Conservation (phyloP, 352 stramenopile genomes). For the Globisporangium lucens region DNA sequence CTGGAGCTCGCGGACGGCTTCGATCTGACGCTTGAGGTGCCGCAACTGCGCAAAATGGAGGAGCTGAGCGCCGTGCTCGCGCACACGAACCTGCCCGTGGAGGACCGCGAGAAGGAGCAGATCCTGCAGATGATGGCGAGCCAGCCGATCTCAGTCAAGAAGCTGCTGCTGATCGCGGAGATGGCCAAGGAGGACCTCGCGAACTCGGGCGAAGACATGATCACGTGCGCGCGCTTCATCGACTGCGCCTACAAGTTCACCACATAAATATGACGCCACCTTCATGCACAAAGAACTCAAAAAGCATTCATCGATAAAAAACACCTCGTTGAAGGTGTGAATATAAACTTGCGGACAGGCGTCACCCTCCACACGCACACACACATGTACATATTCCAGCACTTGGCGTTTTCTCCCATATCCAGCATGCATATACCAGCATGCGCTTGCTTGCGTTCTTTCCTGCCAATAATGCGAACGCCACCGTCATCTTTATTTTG, state of each 20-base stretch:
- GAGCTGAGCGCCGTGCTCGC: constrained; percentile 87
- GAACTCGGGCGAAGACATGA: constrained; percentile 58
- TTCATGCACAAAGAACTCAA: neutral
- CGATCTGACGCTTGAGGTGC: constrained; percentile 91
- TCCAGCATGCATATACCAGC: no score
- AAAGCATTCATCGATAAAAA: no score
- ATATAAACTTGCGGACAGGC: neutral
- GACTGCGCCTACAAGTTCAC: constrained; percentile 82
- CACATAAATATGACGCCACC: constrained; percentile 22
- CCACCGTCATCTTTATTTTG: neutral
- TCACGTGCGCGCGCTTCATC: constrained; percentile 77
- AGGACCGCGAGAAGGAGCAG: constrained; percentile 55
- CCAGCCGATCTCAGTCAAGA: constrained; percentile 98
- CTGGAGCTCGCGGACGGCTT: constrained; percentile 95
- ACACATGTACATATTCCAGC: neutral
- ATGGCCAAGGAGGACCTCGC: constrained; percentile 92
- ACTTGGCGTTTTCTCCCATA: neutral
- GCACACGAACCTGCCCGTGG: constrained; percentile 78
- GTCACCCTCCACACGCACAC: neutral
- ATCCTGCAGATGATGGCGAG: constrained; percentile 71
- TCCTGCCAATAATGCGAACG: no score
- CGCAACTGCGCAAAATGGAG: constrained; percentile 86
- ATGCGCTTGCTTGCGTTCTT: no score
- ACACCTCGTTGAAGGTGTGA: neutral
- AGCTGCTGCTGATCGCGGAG: constrained; percentile 95